Conservation (phyloP, 805 yeast species). For the baker's yeast (Saccharomyces cerevisiae) region DNA sequence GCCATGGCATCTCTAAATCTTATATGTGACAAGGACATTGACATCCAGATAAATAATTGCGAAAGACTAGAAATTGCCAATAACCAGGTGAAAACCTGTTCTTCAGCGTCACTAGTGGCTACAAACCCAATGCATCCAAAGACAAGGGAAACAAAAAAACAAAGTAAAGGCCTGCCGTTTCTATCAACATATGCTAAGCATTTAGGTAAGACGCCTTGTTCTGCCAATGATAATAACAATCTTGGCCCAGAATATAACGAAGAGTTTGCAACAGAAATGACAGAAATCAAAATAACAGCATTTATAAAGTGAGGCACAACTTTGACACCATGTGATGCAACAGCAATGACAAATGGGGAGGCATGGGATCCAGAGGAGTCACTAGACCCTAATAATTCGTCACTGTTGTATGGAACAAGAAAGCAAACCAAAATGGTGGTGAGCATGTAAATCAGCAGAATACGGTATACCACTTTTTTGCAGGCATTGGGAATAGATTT, state of each 20-base stretch:
- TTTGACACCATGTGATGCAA: slow-evolving; percentile 37
- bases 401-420: slow-evolving; percentile 59
- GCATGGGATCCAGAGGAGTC: slow-evolving; percentile 43
- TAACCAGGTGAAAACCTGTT: slow-evolving; percentile 63
- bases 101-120: slow-evolving; percentile 50
- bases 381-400: slow-evolving; percentile 40
- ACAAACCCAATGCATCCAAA: slow-evolving; percentile 56
- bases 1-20: slow-evolving; percentile 53
- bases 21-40: slow-evolving; percentile 59
- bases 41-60: slow-evolving; percentile 74
- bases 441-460: slow-evolving; percentile 47
- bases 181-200: slow-evolving; percentile 40
- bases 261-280: slow-evolving; percentile 54
- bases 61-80: slow-evolving; percentile 71
- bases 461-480: slow-evolving; percentile 50
- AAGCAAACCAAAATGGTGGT: slow-evolving; percentile 52
- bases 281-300: slow-evolving; percentile 50
- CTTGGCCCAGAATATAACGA: slow-evolving; percentile 54
- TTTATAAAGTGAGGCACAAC: slow-evolving; percentile 45
- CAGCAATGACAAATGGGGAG: slow-evolving; percentile 45
- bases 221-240: slow-evolving; percentile 44
- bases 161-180: slow-evolving; percentile 48
- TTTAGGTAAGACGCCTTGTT: slow-evolving; percentile 45
- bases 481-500: slow-evolving; percentile 55
- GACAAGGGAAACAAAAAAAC: slow-evolving; percentile 34